Percentiles rank a stretch among this genome's conserved stretches.
phyloP scores from a whole-genome alignment of 2,329 filamentous ascomycete genomes.

The Neodidymelliopsis sp. region DNA sequence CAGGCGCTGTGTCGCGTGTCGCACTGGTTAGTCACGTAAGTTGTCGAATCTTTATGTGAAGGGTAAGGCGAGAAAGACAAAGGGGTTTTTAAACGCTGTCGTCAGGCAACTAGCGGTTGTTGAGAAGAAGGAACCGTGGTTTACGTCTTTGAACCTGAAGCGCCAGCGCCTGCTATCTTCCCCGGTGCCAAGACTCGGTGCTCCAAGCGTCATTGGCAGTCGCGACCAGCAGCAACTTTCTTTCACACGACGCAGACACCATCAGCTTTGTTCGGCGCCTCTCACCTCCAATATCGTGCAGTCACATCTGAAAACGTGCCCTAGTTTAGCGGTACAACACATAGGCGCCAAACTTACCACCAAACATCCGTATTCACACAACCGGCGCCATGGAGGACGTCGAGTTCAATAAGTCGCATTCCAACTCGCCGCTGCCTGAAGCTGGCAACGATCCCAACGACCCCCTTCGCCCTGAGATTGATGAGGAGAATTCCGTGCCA shows the following conservation, averaged over 20 bases:
- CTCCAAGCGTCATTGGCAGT: slow-evolving; percentile 33
- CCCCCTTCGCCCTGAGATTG: slow-evolving; percentile 55
- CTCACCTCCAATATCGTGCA: background rate
- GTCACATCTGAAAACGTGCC: background rate
- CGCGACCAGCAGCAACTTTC: slow-evolving; percentile 28
- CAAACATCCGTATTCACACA: background rate
- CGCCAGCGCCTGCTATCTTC: slow-evolving; percentile 11
- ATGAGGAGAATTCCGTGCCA: slow-evolving; percentile 57
- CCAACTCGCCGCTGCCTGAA: slow-evolving; percentile 53
- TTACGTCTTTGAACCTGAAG: slow-evolving; percentile 1
- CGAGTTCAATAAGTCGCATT: slow-evolving; percentile 49
- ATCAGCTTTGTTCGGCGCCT: slow-evolving; percentile 6
- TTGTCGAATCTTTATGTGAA: background rate
- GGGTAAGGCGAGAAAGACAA: background rate
- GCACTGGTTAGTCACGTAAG: slow-evolving; percentile 9
- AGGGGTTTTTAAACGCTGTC: background rate
- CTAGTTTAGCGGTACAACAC: too few relatives aligned
- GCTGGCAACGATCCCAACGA: slow-evolving; percentile 57
- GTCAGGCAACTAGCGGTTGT: background rate
- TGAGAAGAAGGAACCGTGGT: slow-evolving; percentile 1
- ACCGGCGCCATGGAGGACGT: slow-evolving; percentile 53
- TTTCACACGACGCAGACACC: slow-evolving; percentile 16
- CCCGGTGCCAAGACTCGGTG: slow-evolving; percentile 24
- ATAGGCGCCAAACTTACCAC: background rate
- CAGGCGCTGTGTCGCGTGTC: slow-evolving; percentile 12